Evolutionary conservation across 441 rosid species (phyloP), one percentile per base, ranked within the genome.

Genomic region (Sinapis alba): DNA sequence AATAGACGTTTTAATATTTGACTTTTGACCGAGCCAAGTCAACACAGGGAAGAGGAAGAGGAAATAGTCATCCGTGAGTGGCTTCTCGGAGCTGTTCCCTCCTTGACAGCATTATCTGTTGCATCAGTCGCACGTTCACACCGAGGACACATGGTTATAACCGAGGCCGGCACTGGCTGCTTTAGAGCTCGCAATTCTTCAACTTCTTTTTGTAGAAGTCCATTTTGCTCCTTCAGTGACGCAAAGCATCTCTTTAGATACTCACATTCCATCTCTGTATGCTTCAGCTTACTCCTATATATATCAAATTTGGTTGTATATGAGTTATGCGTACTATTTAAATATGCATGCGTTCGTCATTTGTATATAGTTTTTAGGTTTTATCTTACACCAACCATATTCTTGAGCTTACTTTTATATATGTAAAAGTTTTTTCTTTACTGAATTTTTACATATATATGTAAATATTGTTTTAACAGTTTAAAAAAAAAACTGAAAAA

Each of bases 201-300:
- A 45, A 95, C 73, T 75, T 95, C 99, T 84, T 77, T 83, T 12
- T 85, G 89, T 30, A 95, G 81, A 84, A 92, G 84, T 72, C 78
- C 84, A 83, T 95, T 95, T 79, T 95, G 93, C 66, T 87, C 96
- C 32, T 86, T 87, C 43, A 95, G 74, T 15, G 86, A 85, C 72
- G 89, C 95, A 18, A 94, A 93, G 72, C 92, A 89, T 80, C 84
- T 88, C 89, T 84, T 95, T 74, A 95, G 78, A 28, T 86, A 76
- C 79, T 91, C 93, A 71, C 90, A 91, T 30, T 93, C 96, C 45
- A 84, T 88, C 72, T 93, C 99, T 3, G 95, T 95, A 57, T 95
- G 98, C 87, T 95, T 95, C 84, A 95, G 84, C 86, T 93, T 95
- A 47, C 92, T 95, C 96, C 99, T 94, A 84, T 6, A 58, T 6